phyloP scores from a whole-genome alignment of 2,329 filamentous ascomycete genomes.

The Phaeosphaeriaceae sp. region DNA sequence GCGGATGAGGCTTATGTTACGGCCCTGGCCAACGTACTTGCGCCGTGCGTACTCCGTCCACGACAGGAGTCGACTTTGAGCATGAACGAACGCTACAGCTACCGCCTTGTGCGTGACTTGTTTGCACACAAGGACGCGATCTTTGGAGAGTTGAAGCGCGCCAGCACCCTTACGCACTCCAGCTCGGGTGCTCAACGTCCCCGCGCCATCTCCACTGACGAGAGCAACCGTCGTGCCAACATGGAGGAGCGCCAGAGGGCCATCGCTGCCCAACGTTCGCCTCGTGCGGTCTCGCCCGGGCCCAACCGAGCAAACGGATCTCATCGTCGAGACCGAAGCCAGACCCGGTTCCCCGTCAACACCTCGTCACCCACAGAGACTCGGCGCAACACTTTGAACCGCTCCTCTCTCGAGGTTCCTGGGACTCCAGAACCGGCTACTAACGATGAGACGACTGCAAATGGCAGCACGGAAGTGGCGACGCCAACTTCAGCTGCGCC shows the following conservation, averaged over 20 bases:
- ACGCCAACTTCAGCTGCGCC: slow-evolving; percentile 16
- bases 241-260: slow-evolving; percentile 93
- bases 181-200: slow-evolving; percentile 68
- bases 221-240: slow-evolving; percentile 90
- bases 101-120: slow-evolving; percentile 88
- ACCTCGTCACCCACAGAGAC: slow-evolving; percentile 60
- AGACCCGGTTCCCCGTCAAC: slow-evolving; percentile 81
- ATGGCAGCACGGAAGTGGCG: slow-evolving; percentile 42
- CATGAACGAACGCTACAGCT: slow-evolving; percentile 93
- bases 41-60: slow-evolving; percentile 87
- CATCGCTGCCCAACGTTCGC: slow-evolving; percentile 69
- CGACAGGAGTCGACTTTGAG: slow-evolving; percentile 87
- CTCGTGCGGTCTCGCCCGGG: slow-evolving; percentile 75
- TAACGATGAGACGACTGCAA: slow-evolving; percentile 43
- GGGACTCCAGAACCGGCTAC: slow-evolving; percentile 60
- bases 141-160: slow-evolving; percentile 94
- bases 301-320: slow-evolving; percentile 55
- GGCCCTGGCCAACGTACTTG: slow-evolving; percentile 75
- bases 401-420: slow-evolving; percentile 83
- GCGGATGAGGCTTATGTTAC: slow-evolving; percentile 87
- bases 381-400: slow-evolving; percentile 63
- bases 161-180: slow-evolving; percentile 72
- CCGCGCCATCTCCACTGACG: slow-evolving; percentile 90
- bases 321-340: slow-evolving; percentile 76
- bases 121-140: slow-evolving; percentile 94